A percentile compares a stretch with the other conserved stretches of the same genome.
Evolutionary conservation across 148 eudicot species (phyloP).

Genomic region (Salicornia ramosissima): DNA sequence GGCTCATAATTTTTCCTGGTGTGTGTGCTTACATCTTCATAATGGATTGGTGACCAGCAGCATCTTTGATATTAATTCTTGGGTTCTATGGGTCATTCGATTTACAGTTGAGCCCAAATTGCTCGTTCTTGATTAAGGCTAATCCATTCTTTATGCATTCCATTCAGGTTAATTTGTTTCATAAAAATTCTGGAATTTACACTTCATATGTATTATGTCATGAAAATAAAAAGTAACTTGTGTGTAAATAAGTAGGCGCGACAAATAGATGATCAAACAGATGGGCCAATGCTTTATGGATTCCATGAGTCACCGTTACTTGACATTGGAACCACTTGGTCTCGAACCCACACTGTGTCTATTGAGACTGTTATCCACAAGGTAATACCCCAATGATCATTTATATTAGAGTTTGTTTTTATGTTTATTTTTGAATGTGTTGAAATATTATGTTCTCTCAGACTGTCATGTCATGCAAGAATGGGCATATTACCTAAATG

Average conservation of each 20-base stretch:
- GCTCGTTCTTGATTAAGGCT: slow-evolving; percentile 35
- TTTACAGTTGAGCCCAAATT: slow-evolving; percentile 47
- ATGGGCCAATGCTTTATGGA: slow-evolving; percentile 60
- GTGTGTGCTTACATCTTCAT: slow-evolving; percentile 7
- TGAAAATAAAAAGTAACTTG: background rate
- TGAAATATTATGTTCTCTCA: background rate
- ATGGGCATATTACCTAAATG: slow-evolving; percentile 51
- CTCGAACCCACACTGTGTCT: slow-evolving; percentile 27
- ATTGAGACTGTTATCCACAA: slow-evolving; percentile 29
- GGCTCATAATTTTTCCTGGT: slow-evolving; percentile 1
- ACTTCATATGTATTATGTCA: background rate
- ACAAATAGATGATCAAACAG: slow-evolving; percentile 28
- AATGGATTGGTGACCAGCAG: slow-evolving; percentile 29
- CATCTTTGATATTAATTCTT: slow-evolving; percentile 43
- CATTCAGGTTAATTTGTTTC: slow-evolving; percentile 37
- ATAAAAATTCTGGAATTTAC: background rate
- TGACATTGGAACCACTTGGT: slow-evolving; percentile 52
- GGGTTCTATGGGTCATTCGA: slow-evolving; percentile 48
- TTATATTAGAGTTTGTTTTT: background rate
- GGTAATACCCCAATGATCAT: slow-evolving; percentile 21
- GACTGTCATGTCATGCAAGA: slow-evolving; percentile 39
- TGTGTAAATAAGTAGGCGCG: slow-evolving; percentile 36
- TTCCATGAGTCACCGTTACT: slow-evolving; percentile 54
- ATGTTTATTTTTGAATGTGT: background rate
- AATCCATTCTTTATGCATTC: slow-evolving; percentile 44